These are phyloP conservation scores for Aspergillus haitiensis DNA, from an alignment of 495 filamentous ascomycete species.

Conservation along the genomic window DNA sequence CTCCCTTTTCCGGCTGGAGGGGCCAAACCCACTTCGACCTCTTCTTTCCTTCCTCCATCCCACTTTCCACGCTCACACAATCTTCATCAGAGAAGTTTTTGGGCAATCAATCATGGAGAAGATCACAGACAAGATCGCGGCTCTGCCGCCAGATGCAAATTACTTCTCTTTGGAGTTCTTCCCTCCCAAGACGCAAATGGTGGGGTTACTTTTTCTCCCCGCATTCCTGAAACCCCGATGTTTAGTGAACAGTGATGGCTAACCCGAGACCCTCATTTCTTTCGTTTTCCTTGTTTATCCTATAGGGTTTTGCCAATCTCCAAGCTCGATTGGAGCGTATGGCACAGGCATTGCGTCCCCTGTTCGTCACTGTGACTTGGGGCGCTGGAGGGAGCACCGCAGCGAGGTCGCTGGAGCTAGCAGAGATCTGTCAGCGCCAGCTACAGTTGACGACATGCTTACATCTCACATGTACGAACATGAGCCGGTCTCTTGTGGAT, in stretches of 20 bases:
- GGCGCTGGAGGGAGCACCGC: conserved; percentile 93
- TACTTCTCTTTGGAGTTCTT: conserved; percentile 99
- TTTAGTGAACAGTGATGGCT: conserved; percentile 18
- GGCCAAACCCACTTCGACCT: conserved; percentile 6
- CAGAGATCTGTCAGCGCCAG: conserved; percentile 91
- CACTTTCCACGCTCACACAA: conserved; percentile 6
- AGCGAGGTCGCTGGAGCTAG: conserved; percentile 85
- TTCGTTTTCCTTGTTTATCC: no score
- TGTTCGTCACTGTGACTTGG: conserved; percentile 98
- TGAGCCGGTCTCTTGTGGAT: conserved; percentile 83
- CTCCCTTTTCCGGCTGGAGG: conserved; percentile 2
- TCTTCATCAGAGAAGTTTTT: neutral
- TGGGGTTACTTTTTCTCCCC: conserved; percentile 42
- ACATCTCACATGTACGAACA: conserved; percentile 97
- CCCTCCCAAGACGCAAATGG: conserved; percentile 93
- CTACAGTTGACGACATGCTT: conserved; percentile 91
- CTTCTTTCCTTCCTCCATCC: conserved; percentile 6
- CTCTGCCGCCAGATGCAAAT: conserved; percentile 72
- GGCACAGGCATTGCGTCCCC: conserved; percentile 81
- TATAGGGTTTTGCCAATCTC: conserved; percentile 82
- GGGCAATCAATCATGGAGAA: conserved; percentile 65
- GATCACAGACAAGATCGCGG: conserved; percentile 95
- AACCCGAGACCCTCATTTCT: conserved; percentile 6
- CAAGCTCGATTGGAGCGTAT: conserved; percentile 92
- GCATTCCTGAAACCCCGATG: conserved; percentile 7